Evolutionary conservation across 2,329 filamentous ascomycete genomes (phyloP), one percentile per base, ranked within the genome.

Genomic region (Sporothrix protearum): DNA sequence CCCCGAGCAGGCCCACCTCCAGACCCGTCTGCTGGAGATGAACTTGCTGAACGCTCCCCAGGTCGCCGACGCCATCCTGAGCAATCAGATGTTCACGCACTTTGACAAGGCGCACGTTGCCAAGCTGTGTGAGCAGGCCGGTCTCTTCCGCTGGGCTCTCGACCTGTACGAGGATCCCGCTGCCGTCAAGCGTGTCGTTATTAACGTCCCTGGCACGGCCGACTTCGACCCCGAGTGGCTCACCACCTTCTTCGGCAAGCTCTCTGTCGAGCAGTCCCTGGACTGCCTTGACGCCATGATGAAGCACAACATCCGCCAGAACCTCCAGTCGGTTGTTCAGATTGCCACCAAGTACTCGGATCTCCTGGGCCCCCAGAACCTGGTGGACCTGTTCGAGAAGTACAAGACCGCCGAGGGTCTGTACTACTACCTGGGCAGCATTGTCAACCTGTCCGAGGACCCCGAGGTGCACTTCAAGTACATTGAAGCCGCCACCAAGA

Each of bases 391-490:
- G 7, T 91, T 99, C 68, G 96, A 99, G 84, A 97, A 97, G 85
- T 97, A 98, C 84, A 94, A 96, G 81, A 98, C 96, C 47, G 91
- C 93, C 3, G 96, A 99, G 81, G 96, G 96, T 80, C 89, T 99
- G 4, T 99, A 96, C 87, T 97, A 97, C 85, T 99, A 97, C 83
- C 89, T 99, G 19, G 96, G 96, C 73, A 97, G 94, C 80, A 96
- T 99, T 76, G 95, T 99, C 82, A 99, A 99, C 80, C 85, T 99
- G 64, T 97, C 93, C 72, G 93, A 98, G 80, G 96, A 98, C 77
- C 87, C 92, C 28, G 96, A 99, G 79, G 96, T 99, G 39, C 92
- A 96, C 80, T 99, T 97, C 89, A 99, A 99, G 86, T 99, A 99
- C 82, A 97, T 99, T 73, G 95, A 99, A 83, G 94, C 96, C 71